These are phyloP conservation scores for Exophiala viscosa DNA, from an alignment of 2,329 filamentous ascomycete genomes.

Conservation along the genomic window DNA sequence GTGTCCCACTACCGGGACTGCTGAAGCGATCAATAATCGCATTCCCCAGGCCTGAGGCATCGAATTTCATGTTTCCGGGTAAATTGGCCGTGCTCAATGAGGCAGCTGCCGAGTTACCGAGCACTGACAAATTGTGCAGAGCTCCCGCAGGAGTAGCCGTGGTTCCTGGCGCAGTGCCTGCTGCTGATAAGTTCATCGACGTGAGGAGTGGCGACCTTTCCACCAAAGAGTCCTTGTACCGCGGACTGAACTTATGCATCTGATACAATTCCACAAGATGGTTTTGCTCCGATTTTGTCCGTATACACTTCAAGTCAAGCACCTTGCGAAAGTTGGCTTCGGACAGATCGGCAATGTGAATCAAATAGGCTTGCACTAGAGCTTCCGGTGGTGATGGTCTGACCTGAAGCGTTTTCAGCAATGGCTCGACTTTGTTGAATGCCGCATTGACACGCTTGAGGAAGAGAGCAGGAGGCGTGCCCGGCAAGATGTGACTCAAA, in stretches of 20 bases:
- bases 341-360: slow-evolving; percentile 90
- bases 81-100: slow-evolving; percentile 45
- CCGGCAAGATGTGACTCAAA: slow-evolving; percentile 66
- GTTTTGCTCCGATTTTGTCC: slow-evolving; percentile 71
- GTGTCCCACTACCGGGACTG: slow-evolving; percentile 72
- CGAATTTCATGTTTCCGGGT: slow-evolving; percentile 59
- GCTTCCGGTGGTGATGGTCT: slow-evolving; percentile 86
- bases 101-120: slow-evolving; percentile 41
- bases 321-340: slow-evolving; percentile 96
- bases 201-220: slow-evolving; percentile 68
- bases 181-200: slow-evolving; percentile 53
- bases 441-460: slow-evolving; percentile 79
- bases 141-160: slow-evolving; percentile 39
- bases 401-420: slow-evolving; percentile 95
- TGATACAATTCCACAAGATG: slow-evolving; percentile 88
- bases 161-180: slow-evolving; percentile 31
- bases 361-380: slow-evolving; percentile 93
- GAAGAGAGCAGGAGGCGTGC: slow-evolving; percentile 62
- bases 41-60: slow-evolving; percentile 77
- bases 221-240: slow-evolving; percentile 64
- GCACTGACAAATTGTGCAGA: slow-evolving; percentile 44
- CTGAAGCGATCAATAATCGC: slow-evolving; percentile 67
- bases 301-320: slow-evolving; percentile 89
- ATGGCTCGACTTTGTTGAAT: slow-evolving; percentile 82
- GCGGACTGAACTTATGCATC: slow-evolving; percentile 66